These are phyloP conservation scores for Sparassis latifolia DNA, from an alignment of 1,284 basidiomycete species.

Conservation along the genomic window DNA sequence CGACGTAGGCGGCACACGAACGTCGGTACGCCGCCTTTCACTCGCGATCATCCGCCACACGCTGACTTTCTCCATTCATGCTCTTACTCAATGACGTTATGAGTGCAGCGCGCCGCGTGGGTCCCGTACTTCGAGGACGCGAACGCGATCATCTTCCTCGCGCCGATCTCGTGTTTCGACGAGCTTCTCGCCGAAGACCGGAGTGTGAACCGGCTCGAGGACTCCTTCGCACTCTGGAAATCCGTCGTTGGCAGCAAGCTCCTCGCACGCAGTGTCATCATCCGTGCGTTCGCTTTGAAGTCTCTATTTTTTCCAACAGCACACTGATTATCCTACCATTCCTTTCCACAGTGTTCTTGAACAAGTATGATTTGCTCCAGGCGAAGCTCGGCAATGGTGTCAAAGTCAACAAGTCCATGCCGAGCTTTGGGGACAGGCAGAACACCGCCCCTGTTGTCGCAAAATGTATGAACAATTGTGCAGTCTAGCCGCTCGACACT, in stretches of 20 bases:
- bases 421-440: constrained; percentile 55
- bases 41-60: not conserved
- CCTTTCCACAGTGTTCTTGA: constrained; percentile 45
- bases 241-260: constrained; percentile 48
- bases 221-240: constrained; percentile 61
- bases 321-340: not conserved
- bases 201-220: constrained; percentile 56
- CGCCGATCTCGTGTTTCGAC: constrained; percentile 63
- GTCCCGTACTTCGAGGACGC: constrained; percentile 65
- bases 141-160: constrained; percentile 65
- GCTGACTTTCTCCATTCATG: not conserved
- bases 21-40: constrained; percentile 18
- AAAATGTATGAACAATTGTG: constrained; percentile 41
- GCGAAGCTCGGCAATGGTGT: constrained; percentile 29
- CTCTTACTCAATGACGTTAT: not conserved
- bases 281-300: constrained; percentile 26
- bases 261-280: constrained; percentile 47
- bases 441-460: constrained; percentile 52
- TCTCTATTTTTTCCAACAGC: not conserved
- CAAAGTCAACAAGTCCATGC: constrained; percentile 28
- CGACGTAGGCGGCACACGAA: constrained; percentile 33
- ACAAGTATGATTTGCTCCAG: constrained; percentile 54
- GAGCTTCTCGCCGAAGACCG: constrained; percentile 56
- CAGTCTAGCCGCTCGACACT: not conserved
- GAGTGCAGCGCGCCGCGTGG: constrained; percentile 28